Conservation (phyloP, 1,284 basidiomycete genomes). For the Pseudozyma flocculosa region DNA sequence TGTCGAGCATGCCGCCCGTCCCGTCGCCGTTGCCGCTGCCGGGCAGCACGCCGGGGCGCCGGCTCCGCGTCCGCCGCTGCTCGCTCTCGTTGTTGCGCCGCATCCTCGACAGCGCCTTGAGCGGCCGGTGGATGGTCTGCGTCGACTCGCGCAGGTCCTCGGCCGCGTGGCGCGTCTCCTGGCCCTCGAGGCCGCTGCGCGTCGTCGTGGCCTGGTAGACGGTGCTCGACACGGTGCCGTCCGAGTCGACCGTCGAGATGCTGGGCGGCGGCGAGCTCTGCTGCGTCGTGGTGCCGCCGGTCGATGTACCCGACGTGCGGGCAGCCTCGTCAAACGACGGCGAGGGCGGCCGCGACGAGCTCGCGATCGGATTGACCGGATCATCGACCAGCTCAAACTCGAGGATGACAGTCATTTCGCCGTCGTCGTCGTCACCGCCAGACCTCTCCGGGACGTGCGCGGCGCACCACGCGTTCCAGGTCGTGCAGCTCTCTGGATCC, state of each 20-base stretch:
- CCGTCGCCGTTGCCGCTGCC: conserved; percentile 22
- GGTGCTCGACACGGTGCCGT: conserved; percentile 16
- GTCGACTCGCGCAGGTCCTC: conserved; percentile 73
- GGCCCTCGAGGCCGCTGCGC: conserved; percentile 38
- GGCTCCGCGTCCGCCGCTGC: conserved; percentile 9
- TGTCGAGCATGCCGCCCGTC: conserved; percentile 40
- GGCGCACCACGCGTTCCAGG: conserved; percentile 82
- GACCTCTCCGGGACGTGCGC: conserved; percentile 64
- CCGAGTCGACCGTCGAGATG: conserved; percentile 29
- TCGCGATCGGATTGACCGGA: conserved; percentile 67
- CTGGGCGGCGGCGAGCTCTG: conserved; percentile 22
- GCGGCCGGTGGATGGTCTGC: conserved; percentile 70
- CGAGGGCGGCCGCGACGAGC: conserved; percentile 28
- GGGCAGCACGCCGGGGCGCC: conserved; percentile 14
- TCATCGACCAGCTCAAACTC: conserved; percentile 83
- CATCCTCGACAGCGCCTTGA: conserved; percentile 70
- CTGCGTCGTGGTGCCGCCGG: conserved; percentile 34
- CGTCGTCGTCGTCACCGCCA: conserved; percentile 18
- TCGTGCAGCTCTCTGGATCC: conserved; percentile 62
- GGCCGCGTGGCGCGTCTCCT: conserved; percentile 31
- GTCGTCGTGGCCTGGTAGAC: neutral
- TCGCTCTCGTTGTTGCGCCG: conserved; percentile 28
- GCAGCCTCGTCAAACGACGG: conserved; percentile 8
- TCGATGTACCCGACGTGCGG: no score
- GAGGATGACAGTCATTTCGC: conserved; percentile 59